A percentile compares a stretch with the other conserved stretches of the same genome.
These are phyloP conservation scores for Mercurialis annua DNA, from an alignment of 345 rosid genomes.

Conservation along the genomic window DNA sequence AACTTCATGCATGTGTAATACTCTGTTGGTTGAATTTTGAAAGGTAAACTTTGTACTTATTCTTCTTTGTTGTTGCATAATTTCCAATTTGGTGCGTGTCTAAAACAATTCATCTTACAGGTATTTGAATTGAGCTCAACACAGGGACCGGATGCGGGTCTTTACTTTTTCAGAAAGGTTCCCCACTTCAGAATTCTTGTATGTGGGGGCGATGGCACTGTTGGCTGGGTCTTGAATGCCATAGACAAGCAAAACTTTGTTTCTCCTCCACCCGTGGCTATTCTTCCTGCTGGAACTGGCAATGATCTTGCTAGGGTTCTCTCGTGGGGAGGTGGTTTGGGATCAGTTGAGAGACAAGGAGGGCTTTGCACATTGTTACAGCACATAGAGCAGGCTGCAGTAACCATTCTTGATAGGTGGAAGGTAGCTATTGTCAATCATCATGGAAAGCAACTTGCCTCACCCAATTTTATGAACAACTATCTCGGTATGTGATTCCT, in stretches of 20 bases:
- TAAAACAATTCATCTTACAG: conserved; percentile 30
- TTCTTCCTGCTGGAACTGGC: conserved; percentile 87
- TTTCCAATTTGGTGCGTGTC: neutral
- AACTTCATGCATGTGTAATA: neutral
- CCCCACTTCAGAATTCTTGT: conserved; percentile 71
- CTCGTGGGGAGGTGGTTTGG: conserved; percentile 81
- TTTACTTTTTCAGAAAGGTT: conserved; percentile 56
- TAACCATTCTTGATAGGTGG: conserved; percentile 87
- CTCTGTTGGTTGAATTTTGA: neutral
- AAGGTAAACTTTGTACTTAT: neutral
- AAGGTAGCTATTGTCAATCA: conserved; percentile 39
- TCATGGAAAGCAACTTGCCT: conserved; percentile 45
- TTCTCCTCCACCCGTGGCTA: conserved; percentile 81
- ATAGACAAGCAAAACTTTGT: conserved; percentile 68
- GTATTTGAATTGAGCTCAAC: conserved; percentile 69
- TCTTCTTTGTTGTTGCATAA: neutral
- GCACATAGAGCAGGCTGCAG: conserved; percentile 72
- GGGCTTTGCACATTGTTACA: conserved; percentile 61
- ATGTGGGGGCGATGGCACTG: conserved; percentile 91
- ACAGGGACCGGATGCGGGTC: conserved; percentile 74
- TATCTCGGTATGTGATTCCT: conserved; percentile 52
- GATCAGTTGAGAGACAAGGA: conserved; percentile 60
- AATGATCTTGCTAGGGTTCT: conserved; percentile 79
- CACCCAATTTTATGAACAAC: conserved; percentile 76
- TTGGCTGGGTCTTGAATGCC: conserved; percentile 77